Conservation (phyloP, 2,329 filamentous ascomycete species). For the Ceratocystis smalleyi region DNA sequence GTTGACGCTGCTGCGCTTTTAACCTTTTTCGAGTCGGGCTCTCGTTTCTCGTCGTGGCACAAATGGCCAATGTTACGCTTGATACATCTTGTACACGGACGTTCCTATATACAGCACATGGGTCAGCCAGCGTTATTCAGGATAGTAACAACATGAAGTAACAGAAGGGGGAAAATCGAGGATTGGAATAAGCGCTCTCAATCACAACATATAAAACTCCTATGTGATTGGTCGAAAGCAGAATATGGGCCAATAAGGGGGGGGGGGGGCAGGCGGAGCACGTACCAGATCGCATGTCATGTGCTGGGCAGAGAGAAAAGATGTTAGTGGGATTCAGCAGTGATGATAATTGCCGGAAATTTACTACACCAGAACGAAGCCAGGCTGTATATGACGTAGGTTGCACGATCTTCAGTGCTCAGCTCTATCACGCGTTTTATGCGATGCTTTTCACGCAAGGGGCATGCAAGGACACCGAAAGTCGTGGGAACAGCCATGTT, state of each 20-base stretch:
- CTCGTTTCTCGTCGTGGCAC: slow-evolving; percentile 93
- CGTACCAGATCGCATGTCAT: slow-evolving; percentile 86
- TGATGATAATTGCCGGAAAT: not conserved
- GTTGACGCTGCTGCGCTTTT: slow-evolving; percentile 46
- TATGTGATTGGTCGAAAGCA: not conserved
- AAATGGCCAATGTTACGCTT: slow-evolving; percentile 97
- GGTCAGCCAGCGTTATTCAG: too few species aligned
- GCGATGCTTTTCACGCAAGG: not conserved
- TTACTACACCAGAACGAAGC: not conserved
- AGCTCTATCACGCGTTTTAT: not conserved
- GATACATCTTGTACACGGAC: slow-evolving; percentile 92
- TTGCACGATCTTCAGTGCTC: not conserved
- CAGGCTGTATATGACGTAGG: not conserved
- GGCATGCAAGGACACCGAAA: not conserved
- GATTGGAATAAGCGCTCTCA: not conserved
- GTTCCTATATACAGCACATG: slow-evolving; percentile 44
- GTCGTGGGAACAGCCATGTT: not conserved
- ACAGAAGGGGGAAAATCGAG: slow-evolving; percentile 20
- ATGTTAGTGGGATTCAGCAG: slow-evolving; percentile 8
- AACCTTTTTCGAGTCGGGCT: slow-evolving; percentile 62
- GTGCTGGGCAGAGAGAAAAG: slow-evolving; percentile 39
- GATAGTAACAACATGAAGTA: too few species aligned
- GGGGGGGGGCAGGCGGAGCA: slow-evolving; percentile 20
- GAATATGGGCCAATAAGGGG: not conserved
- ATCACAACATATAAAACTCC: not conserved